phyloP scores from a whole-genome alignment of 345 rosid genomes.

The Limnanthes douglasii region DNA sequence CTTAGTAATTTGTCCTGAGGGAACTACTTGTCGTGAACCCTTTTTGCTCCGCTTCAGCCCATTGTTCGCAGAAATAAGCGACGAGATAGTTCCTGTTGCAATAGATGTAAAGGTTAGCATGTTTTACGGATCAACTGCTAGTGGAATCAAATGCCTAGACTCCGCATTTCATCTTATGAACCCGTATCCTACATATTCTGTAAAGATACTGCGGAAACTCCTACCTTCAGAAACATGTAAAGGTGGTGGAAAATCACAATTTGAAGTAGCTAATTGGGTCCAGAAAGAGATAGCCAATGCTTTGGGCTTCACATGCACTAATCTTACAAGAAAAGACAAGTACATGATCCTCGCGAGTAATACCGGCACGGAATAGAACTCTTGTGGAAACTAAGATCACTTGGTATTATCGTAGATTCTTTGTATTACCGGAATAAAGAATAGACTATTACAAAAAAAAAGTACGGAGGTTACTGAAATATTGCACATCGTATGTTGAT shows the following conservation, averaged over 20 bases:
- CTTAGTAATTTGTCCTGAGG: slow-evolving; percentile 46
- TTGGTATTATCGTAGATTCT: too few relatives aligned
- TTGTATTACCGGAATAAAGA: too few relatives aligned
- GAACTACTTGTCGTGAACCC: slow-evolving; percentile 55
- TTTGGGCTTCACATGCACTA: slow-evolving; percentile 35
- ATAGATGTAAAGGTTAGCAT: slow-evolving; percentile 23
- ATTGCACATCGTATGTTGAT: too few relatives aligned
- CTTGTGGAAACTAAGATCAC: too few relatives aligned
- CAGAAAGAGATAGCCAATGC: slow-evolving; percentile 29
- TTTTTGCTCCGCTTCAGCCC: slow-evolving; percentile 49
- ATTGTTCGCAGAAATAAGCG: slow-evolving; percentile 35
- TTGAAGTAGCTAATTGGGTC: slow-evolving; percentile 34
- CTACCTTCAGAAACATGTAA: slow-evolving; percentile 15
- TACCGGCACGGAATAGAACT: slow-evolving; percentile 25
- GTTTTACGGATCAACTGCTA: slow-evolving; percentile 46
- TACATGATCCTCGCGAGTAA: slow-evolving; percentile 41
- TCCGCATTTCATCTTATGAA: slow-evolving; percentile 24
- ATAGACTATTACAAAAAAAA: too few relatives aligned
- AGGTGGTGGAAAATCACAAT: slow-evolving; percentile 10
- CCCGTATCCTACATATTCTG: slow-evolving; percentile 16
- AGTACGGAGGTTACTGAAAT: too few relatives aligned
- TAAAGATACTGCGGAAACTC: slow-evolving; percentile 17
- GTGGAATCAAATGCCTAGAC: slow-evolving; percentile 36
- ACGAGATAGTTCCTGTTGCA: slow-evolving; percentile 34
- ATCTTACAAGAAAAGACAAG: slow-evolving; percentile 40